A percentile compares a stretch with the other conserved stretches of the same genome.
These are phyloP conservation scores for Talaromyces pinophilus DNA, from an alignment of 2,329 filamentous ascomycete genomes.

Conservation along the genomic window DNA sequence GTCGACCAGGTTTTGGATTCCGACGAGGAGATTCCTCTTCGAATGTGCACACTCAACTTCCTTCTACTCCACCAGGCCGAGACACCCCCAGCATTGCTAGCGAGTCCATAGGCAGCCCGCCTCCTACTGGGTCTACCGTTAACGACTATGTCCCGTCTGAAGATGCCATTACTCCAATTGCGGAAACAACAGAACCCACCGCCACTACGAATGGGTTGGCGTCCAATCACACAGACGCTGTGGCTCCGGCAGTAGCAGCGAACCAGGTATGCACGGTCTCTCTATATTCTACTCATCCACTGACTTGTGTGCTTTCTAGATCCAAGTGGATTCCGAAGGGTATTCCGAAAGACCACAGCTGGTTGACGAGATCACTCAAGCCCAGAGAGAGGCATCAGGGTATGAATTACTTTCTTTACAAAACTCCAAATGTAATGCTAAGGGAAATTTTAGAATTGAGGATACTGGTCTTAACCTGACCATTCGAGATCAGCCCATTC, in stretches of 20 bases:
- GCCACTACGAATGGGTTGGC: constrained; percentile 34
- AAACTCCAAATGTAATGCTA: neutral
- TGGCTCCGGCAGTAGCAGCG: neutral
- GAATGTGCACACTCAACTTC: constrained; percentile 40
- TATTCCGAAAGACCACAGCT: constrained; percentile 44
- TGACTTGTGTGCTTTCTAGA: constrained; percentile 28
- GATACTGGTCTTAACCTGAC: constrained; percentile 50
- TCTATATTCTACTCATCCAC: neutral
- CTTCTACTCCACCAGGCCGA: constrained; percentile 29
- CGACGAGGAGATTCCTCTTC: constrained; percentile 44
- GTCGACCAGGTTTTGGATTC: constrained; percentile 47
- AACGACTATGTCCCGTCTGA: constrained; percentile 30
- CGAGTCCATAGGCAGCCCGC: constrained; percentile 19
- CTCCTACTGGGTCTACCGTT: constrained; percentile 11
- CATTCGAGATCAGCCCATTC: constrained; percentile 52
- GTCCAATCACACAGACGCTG: neutral
- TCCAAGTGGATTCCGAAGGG: constrained; percentile 43
- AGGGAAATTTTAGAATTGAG: constrained; percentile 36
- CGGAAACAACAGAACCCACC: constrained; percentile 27
- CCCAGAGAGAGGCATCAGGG: constrained; percentile 48
- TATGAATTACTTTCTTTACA: constrained; percentile 24
- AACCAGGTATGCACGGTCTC: constrained; percentile 13
- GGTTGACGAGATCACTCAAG: constrained; percentile 48
- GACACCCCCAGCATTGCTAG: constrained; percentile 35
- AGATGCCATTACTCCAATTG: constrained; percentile 27